Base-by-base conservation (phyloP, 768 basidiomycete genomes). In the Steccherinum ochraceum region DNA sequence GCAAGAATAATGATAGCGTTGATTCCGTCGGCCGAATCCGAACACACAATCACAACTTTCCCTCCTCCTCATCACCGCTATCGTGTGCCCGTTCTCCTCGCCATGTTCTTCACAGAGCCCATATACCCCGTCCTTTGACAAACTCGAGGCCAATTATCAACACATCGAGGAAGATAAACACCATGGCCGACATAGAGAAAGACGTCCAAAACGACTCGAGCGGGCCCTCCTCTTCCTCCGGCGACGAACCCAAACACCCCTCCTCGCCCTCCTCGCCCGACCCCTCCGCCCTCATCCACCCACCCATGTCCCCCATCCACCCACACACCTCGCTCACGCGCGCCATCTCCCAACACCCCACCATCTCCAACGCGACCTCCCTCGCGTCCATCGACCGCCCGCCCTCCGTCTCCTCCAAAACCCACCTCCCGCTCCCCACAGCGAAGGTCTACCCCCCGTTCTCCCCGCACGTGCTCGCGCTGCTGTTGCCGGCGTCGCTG, bases 401-500 rank as follows among this genome's bases (percentile, higher is more conserved):
- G 4, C 71, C 72, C 1, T 64, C 61, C 47, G 41, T n/a, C 41
- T 11, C 7, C 16, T 43, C 41, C 7, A 11, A n/a, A 10, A 18
- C 41, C 7, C 5, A 43, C 10, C 18, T 23, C 7, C 41, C 41
- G 19, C 47, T 69, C 3, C 66, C 73, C 1, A 56, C 61, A 1
- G 51, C 67, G 1, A 74, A 71, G 43, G 59, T 69, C 49, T 76
- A 74, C 53, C 64, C 58, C 30, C 85, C 89, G 0, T 71, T 83
- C 40, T 82, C 84, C 4, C 65, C 78, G 30, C 79, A 82, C 42
- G 76, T 89, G 42, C 57, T 93, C 19, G 77, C 79, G 12, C 76
- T 90, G 24, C 79, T 94, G 46, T 80, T 86, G 61, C 87, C 92
- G 10, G 80, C 83, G 2, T 83, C 89, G n/a, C 79, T 94, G 45